phyloP scores from a whole-genome alignment of 2,329 filamentous ascomycete species.

The Aspergillus novofumigatus region DNA sequence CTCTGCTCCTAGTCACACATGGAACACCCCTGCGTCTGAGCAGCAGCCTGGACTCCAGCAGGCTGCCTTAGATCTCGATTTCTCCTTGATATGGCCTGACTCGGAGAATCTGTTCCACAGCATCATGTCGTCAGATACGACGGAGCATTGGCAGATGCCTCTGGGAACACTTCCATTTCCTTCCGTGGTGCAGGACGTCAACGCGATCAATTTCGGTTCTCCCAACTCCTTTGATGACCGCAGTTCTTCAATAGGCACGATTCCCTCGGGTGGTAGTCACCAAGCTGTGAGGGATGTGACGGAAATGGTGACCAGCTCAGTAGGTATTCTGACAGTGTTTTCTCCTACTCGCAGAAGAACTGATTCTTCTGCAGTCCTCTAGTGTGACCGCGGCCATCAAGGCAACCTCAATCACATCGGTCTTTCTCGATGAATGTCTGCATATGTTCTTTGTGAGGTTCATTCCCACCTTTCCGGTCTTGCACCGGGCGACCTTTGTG shows the following conservation, averaged over 20 bases:
- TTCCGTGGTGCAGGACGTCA: constrained; percentile 26
- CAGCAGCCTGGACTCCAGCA: constrained; percentile 21
- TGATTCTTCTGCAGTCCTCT: constrained; percentile 30
- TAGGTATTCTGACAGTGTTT: constrained; percentile 17
- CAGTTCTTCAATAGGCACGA: constrained; percentile 32
- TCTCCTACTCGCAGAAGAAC: background rate
- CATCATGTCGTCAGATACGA: constrained; percentile 39
- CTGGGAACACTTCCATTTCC: constrained; percentile 40
- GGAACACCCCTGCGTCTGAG: constrained; percentile 19
- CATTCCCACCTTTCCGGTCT: constrained; percentile 45
- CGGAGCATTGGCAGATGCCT: constrained; percentile 42
- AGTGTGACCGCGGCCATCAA: constrained; percentile 44
- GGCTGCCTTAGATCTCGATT: constrained; percentile 33
- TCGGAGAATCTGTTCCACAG: constrained; percentile 44
- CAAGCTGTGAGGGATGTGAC: constrained; percentile 45
- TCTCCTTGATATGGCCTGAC: constrained; percentile 44
- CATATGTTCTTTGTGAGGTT: constrained; percentile 48
- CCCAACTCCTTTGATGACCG: constrained; percentile 37
- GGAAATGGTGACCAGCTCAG: constrained; percentile 42
- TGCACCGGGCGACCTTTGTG: constrained; percentile 43
- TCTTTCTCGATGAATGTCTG: constrained; percentile 45
- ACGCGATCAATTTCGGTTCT: constrained; percentile 30
- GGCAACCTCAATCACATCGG: constrained; percentile 41
- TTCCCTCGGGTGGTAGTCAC: constrained; percentile 40
- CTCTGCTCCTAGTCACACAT: constrained; percentile 20